phyloP scores from a whole-genome alignment of 2,329 filamentous ascomycete species.

The Immersiporthe knoxdaviesiana region DNA sequence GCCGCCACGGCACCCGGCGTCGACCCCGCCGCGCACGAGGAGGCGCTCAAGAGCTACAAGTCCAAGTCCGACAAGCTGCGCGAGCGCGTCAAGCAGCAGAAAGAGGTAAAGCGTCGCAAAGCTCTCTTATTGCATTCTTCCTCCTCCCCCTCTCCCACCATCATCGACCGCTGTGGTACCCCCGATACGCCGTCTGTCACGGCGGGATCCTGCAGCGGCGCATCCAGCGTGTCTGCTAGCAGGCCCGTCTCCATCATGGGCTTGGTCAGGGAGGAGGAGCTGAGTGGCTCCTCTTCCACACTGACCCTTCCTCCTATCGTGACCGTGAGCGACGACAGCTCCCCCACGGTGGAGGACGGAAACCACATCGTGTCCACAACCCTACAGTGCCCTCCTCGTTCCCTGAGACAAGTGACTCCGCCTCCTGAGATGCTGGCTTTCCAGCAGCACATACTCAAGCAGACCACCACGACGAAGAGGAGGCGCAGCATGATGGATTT shows the following conservation, averaged over 20 bases:
- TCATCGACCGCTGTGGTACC: background rate
- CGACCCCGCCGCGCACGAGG: conserved; percentile 40
- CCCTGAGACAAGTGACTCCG: conserved; percentile 30
- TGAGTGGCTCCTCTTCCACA: background rate
- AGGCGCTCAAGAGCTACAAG: conserved; percentile 49
- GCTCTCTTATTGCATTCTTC: conserved; percentile 14
- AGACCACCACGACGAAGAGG: background rate
- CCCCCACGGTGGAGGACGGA: background rate
- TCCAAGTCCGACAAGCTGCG: conserved; percentile 61
- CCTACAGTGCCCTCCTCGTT: background rate
- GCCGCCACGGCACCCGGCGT: conserved; percentile 36
- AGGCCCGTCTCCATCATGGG: background rate
- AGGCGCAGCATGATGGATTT: conserved; percentile 13
- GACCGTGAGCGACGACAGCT: background rate
- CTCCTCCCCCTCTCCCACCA: conserved; percentile 3
- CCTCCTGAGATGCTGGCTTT: conserved; percentile 19
- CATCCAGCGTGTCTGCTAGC: background rate
- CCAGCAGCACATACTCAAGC: background rate
- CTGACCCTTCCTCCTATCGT: background rate
- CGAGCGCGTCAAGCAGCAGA: conserved; percentile 57
- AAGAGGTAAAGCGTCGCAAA: conserved; percentile 55
- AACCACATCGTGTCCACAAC: background rate
- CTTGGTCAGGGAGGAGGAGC: conserved; percentile 3
- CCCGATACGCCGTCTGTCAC: background rate
- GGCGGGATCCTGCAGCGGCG: background rate